Conservation (phyloP, 2,329 filamentous ascomycete species). For the Fusarium buxicola region DNA sequence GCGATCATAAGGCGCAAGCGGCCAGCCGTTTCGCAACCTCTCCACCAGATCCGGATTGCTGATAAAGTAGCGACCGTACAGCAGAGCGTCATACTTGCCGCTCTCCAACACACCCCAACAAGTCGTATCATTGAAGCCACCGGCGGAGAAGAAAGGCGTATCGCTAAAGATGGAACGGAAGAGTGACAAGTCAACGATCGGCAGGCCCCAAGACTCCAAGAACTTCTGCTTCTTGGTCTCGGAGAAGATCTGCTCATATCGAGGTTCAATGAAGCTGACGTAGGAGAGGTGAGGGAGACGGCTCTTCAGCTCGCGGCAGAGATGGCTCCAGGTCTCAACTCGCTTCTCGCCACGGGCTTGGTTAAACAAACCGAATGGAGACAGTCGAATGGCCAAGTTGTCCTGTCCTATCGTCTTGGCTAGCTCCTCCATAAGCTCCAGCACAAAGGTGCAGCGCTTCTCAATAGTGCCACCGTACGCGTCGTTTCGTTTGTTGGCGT, state of each 20-base stretch:
- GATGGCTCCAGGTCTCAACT: constrained; percentile 63
- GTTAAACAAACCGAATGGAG: constrained; percentile 64
- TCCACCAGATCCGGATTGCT: constrained; percentile 62
- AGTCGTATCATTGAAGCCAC: constrained; percentile 65
- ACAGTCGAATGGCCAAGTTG: constrained; percentile 58
- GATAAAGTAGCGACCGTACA: constrained; percentile 61
- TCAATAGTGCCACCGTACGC: constrained; percentile 50
- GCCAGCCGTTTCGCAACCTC: constrained; percentile 54
- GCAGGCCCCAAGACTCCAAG: constrained; percentile 60
- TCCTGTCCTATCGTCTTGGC: constrained; percentile 58
- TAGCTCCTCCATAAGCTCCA: constrained; percentile 64
- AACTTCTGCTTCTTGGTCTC: constrained; percentile 61
- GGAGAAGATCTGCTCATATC: constrained; percentile 64
- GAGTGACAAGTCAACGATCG: constrained; percentile 56
- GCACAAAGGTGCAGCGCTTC: constrained; percentile 60
- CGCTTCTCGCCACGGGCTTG: constrained; percentile 62
- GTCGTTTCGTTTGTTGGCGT: constrained; percentile 53
- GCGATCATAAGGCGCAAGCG: constrained; percentile 57
- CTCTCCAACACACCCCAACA: constrained; percentile 58
- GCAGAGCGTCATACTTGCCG: constrained; percentile 59
- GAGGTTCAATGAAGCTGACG: constrained; percentile 66
- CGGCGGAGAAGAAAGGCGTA: constrained; percentile 67
- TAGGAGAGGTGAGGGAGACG: constrained; percentile 60
- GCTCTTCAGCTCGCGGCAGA: constrained; percentile 62
- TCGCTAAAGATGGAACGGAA: constrained; percentile 64